phyloP scores from a whole-genome alignment of 2,329 filamentous ascomycete genomes.

The Alternaria ventricosa region DNA sequence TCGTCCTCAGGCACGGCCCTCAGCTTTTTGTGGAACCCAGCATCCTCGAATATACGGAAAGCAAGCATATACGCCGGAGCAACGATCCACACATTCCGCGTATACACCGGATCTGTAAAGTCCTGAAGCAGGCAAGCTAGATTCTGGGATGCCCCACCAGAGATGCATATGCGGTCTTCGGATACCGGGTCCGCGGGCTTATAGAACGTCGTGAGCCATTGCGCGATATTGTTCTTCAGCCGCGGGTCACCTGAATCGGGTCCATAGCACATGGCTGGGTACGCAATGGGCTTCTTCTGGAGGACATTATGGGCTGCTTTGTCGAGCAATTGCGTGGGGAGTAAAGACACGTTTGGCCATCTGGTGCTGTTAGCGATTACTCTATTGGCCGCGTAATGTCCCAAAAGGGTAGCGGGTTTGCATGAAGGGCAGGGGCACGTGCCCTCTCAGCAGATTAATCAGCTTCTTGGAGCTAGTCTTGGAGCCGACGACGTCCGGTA shows the following conservation, averaged over 20 bases:
- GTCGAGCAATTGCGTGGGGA: constrained; percentile 69
- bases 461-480: constrained; percentile 39
- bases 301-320: constrained; percentile 68
- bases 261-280: constrained; percentile 77
- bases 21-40: constrained; percentile 70
- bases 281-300: constrained; percentile 63
- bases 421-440: constrained; percentile 22
- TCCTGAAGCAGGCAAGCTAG: constrained; percentile 78
- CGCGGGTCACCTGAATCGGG: constrained; percentile 68
- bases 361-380: constrained; percentile 50
- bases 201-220: constrained; percentile 74
- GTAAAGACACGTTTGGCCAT: constrained; percentile 69
- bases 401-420: constrained; percentile 12
- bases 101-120: constrained; percentile 80
- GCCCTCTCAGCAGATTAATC: constrained; percentile 47
- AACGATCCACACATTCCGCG: constrained; percentile 78
- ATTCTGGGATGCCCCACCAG: constrained; percentile 85
- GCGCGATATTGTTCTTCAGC: constrained; percentile 69
- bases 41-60: constrained; percentile 84
- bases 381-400: constrained; percentile 22
- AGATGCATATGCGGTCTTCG: constrained; percentile 74
- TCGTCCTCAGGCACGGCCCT: constrained; percentile 77
- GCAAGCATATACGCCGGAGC: constrained; percentile 85
- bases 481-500: constrained; percentile 42
- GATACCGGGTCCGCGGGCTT: constrained; percentile 52